phyloP scores from a whole-genome alignment of 441 rosid species.

The Gossypium aridum region DNA sequence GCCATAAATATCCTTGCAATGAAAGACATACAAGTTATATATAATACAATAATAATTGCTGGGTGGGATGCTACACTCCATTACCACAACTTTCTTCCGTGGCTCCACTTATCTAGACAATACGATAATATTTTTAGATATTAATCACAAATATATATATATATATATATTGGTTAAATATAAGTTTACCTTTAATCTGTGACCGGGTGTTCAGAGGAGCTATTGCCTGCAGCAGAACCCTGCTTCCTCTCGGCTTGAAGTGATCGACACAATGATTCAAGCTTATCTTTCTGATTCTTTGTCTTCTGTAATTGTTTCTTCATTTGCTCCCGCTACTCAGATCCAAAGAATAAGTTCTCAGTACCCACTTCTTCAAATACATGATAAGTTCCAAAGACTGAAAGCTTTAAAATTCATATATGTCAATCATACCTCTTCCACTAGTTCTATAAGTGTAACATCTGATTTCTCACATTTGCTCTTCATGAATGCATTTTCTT shows the following conservation, averaged over 20 bases:
- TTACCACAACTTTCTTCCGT: too few relatives aligned
- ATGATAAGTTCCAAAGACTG: neutral
- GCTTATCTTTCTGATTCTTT: slow-evolving; percentile 88
- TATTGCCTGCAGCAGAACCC: slow-evolving; percentile 22
- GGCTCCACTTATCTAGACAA: too few relatives aligned
- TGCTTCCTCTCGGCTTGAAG: slow-evolving; percentile 91
- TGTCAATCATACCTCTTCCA: slow-evolving; percentile 60
- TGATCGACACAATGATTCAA: slow-evolving; percentile 84
- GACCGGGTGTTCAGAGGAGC: slow-evolving; percentile 16
- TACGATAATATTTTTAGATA: too few relatives aligned
- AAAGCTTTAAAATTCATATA: neutral
- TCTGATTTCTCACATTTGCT: slow-evolving; percentile 82
- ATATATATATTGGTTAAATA: neutral
- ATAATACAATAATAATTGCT: too few relatives aligned
- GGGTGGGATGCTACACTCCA: too few relatives aligned
- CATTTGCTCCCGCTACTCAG: slow-evolving; percentile 59
- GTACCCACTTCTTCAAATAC: neutral
- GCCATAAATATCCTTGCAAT: too few relatives aligned
- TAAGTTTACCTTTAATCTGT: slow-evolving; percentile 9
- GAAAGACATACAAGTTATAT: too few relatives aligned
- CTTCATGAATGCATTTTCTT: slow-evolving; percentile 79
- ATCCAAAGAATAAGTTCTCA: slow-evolving; percentile 7
- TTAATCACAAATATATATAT: too few relatives aligned
- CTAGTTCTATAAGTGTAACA: slow-evolving; percentile 65
- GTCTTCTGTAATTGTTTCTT: slow-evolving; percentile 81